Base-by-base conservation (phyloP, 225 moss, liverwort and hornwort species). In the Bryum argenteum region DNA sequence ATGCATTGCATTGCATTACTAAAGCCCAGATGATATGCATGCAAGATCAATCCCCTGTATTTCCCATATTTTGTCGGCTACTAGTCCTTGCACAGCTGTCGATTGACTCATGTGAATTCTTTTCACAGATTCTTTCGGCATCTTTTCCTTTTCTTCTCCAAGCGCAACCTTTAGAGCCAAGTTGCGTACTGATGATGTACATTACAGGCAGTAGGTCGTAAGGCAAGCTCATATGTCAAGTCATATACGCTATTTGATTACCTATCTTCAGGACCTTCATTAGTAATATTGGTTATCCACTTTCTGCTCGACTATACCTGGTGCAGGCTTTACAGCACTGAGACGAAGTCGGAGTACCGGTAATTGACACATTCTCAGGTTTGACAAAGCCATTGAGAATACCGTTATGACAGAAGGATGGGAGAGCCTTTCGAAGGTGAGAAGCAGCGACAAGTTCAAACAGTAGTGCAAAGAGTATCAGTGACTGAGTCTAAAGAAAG, bases 251-350 rank as follows among this genome's bases (percentile, higher is more conserved):
- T 45, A 6, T 9, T 63, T 37, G 14, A 14, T 50, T 68, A 47
- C 15, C 15, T 62, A 18, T 47, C 58, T 56, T 20, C 42, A 20
- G 33, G 66, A 63, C 10, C 52, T 40, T 55, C 28, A 51, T n/a
- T 17, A 61, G 66, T 69, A 48, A 63, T 55, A 23, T 43, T 6
- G 21, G 57, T 53, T 40, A 37, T 16, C 55, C 61, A 61, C 61
- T 55, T 58, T 52, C 75, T 86, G 73, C 81, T 83, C 84, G 81
- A 74, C 66, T 68, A 76, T 62, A 66, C 83, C 71, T 87, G 81
- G 71, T 93, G 89, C 88, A 89, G 88, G 88, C 72, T 90, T 22
- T 89, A 87, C 75, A 90, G 88, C 81, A 42, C 63, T 71, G 75
- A 89, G 11, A 51, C 74, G 58, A 91, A 83, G 59, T 72, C 83